Base-by-base conservation (phyloP, 371 early-diverging fungal genomes). In the Haplosporangium sp. region DNA sequence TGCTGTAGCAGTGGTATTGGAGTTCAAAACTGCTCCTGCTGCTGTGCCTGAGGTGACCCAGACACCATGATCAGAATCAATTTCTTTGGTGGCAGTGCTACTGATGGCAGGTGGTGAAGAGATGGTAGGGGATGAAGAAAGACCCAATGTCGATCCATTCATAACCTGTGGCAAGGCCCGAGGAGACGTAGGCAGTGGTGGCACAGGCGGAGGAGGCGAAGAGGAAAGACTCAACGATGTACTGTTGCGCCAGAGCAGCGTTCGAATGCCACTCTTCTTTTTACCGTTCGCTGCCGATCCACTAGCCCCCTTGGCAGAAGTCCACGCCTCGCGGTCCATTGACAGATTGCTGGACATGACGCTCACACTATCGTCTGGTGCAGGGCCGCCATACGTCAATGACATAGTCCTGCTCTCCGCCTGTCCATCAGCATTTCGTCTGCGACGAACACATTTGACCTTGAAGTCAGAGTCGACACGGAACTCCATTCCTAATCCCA, bases 381-480 rank as follows among this genome's bases (percentile, higher is more conserved):
- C 11, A n/a, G 50, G 51, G 16, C 55, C 48, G 21, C 69, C 59
- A 21, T 67, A 47, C 41, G 54, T 37, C 2, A 57, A 62, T 6
- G 68, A 52, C 29, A 60, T 43, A 50, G 59, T 64, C 42, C 64
- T 64, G 20, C 67, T 76, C 12, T 59, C 46, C 6, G 42, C n/a
- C 18, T 68, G 76, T 23, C 62, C 59, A 54, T 59, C 68, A 18
- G 62, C 70, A n/a, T 64, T 42, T 13, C 88, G 84, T 42, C 86
- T 88, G 10, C 87, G 89, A 52, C 94, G 86, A 11, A 86, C 77
- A 60, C 92, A 92, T 64, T 90, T 90, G 62, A 93, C 82, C 79
- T 92, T 93, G 62, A 87, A 91, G 52, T 93, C 95, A 12, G 86
- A 82, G 58, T 92, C 91, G 40, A 89, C 86, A 47, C 91, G 88